Conservation (phyloP, 371 early-diverging fungal genomes). For the Mucor indicus region DNA sequence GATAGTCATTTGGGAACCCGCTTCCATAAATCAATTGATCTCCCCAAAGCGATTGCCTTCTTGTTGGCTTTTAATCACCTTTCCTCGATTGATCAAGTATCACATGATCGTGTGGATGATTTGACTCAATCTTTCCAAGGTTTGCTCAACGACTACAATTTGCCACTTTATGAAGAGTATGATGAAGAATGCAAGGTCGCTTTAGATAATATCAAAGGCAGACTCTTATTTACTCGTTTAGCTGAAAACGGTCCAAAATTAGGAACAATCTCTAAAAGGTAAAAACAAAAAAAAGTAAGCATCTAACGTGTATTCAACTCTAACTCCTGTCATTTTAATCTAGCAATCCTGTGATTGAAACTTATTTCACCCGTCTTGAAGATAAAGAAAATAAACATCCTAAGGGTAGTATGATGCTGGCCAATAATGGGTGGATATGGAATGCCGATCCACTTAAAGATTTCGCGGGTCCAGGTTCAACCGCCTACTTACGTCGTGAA, state of each 20-base stretch:
- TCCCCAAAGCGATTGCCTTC: constrained; percentile 42
- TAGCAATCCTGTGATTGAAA: constrained; percentile 82
- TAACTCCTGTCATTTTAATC: background rate
- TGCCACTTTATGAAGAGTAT: constrained; percentile 77
- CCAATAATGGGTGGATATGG: constrained; percentile 99
- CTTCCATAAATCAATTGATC: constrained; percentile 49
- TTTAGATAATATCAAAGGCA: constrained; percentile 68
- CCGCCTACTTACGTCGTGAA: constrained; percentile 88
- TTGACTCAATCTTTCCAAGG: constrained; percentile 33
- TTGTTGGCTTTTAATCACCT: constrained; percentile 33
- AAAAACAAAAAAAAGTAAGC: constrained; percentile 5
- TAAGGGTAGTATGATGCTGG: constrained; percentile 65
- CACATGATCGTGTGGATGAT: constrained; percentile 20
- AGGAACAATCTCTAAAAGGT: constrained; percentile 51
- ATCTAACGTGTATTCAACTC: background rate
- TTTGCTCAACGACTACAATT: constrained; percentile 81
- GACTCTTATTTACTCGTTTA: constrained; percentile 85
- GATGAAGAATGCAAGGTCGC: constrained; percentile 79
- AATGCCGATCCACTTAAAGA: constrained; percentile 90
- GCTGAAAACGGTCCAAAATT: constrained; percentile 66
- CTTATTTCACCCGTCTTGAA: constrained; percentile 83
- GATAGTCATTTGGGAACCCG: constrained; percentile 44
- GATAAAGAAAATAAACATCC: constrained; percentile 49
- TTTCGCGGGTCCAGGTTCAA: constrained; percentile 85
- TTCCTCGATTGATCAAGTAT: constrained; percentile 11